Conservation (phyloP, 257 asterid species). For the Mitragyna speciosa region DNA sequence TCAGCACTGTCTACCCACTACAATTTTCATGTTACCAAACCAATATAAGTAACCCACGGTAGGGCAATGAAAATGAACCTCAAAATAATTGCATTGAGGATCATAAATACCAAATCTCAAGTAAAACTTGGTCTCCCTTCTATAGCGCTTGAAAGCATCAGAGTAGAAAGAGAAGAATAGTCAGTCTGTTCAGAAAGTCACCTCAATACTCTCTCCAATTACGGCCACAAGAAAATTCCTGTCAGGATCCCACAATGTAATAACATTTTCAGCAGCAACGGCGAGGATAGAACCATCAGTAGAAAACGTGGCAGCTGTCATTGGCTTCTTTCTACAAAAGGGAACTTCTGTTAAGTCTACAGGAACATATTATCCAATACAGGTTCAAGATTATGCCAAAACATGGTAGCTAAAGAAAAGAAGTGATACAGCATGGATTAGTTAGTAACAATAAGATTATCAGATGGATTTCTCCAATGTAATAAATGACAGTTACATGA, state of each 20-base stretch:
- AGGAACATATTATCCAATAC: neutral
- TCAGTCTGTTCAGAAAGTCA: slow-evolving; percentile 23
- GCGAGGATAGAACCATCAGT: slow-evolving; percentile 91
- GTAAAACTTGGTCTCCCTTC: too few relatives aligned
- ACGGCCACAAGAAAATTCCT: slow-evolving; percentile 72
- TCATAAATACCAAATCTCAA: neutral
- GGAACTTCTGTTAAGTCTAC: slow-evolving; percentile 6
- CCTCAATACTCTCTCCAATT: slow-evolving; percentile 80
- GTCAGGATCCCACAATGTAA: slow-evolving; percentile 95
- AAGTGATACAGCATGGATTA: neutral
- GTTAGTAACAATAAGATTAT: neutral
- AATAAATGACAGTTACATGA: neutral
- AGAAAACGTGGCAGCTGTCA: slow-evolving; percentile 84
- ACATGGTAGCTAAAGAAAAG: neutral
- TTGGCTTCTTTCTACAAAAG: slow-evolving; percentile 71
- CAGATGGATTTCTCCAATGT: neutral
- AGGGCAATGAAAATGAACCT: neutral
- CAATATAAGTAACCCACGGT: neutral
- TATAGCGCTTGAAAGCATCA: neutral
- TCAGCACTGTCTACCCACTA: neutral
- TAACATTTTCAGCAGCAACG: slow-evolving; percentile 82
- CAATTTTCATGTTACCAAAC: neutral
- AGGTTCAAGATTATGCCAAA: neutral
- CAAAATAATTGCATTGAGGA: neutral
- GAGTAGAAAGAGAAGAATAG: neutral